Evolutionary conservation across 176 grass and related monocot genomes (phyloP), one percentile per base, ranked within the genome.

Genomic region (Musa beccarii): DNA sequence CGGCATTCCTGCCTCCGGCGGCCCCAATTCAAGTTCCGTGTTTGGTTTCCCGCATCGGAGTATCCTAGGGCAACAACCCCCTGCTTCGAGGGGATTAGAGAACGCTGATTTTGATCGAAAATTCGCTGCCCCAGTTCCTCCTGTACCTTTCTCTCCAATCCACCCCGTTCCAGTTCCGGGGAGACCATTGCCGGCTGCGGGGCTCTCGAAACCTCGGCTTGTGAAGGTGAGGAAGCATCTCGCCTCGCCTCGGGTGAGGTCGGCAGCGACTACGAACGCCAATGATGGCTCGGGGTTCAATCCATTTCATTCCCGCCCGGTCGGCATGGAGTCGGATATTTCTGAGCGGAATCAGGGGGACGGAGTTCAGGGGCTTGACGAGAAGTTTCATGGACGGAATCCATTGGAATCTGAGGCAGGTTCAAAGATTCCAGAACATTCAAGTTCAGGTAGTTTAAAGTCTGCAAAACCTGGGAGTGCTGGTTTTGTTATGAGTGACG

Each of bases 141-240:
- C 49, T 52, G 49, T 65, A 8, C 49, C 49, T 65, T 25, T 11
- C 21, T 12, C 50, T 51, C 59, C 20, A 52, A 16, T 22, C 24
- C 52, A 25, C 53, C 13, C 50, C 13, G 43, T 11, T 51, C 10
- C 75, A 20, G 19, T 11, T 24, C 22, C 75, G 8, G 34, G 43
- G 20, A 66, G 53, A n/a, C 59, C 61, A 11, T 14, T 21, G 43
- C 11, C 25, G 25, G 25, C 17, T 10, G 74, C 29, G 9, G 61
- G 75, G 20, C 75, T 64, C 17, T 77, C 75, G 10, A 77, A 77
- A 10, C 75, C 75, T 49, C 59, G 75, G 3, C 20, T 77, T 22
- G 59, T 57, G 57, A 77, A 77, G 59, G 16, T 77, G 43, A 63
- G 61, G 75, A 77, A 63, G 75, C 75, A 77, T 66, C 51, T 65